These are phyloP conservation scores for Arthrobotrys megalospora DNA, from an alignment of 2,329 filamentous ascomycete genomes.

Conservation along the genomic window DNA sequence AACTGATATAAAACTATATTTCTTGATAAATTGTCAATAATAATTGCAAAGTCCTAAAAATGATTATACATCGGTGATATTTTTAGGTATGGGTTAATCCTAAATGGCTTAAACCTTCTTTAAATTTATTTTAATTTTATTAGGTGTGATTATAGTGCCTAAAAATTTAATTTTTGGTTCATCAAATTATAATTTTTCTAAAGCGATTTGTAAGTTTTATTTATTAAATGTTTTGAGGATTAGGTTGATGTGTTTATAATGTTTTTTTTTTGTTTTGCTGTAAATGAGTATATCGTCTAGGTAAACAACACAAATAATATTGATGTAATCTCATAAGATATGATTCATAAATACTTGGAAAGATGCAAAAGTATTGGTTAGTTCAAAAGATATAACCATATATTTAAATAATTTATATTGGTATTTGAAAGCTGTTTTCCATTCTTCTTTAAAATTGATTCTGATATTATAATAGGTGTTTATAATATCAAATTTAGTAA, in stretches of 20 bases:
- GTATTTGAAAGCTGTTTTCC: no score
- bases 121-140: constrained; percentile 39
- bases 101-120: constrained; percentile 44
- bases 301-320: not conserved
- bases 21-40: constrained; percentile 17
- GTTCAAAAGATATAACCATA: no score
- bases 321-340: no score
- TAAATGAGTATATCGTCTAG: not conserved
- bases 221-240: not conserved
- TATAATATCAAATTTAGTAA: not conserved
- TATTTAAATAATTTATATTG: no score
- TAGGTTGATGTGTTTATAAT: not conserved
- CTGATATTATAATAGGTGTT: not conserved
- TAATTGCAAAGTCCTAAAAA: constrained; percentile 12
- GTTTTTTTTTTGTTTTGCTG: no score
- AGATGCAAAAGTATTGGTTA: no score
- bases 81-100: not conserved
- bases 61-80: no score
- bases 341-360: no score
- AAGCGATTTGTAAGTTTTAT: no score
- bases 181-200: not conserved
- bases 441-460: no score
- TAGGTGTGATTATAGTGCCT: not conserved
- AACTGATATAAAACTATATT: not conserved
- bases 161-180: constrained; percentile 1